These are phyloP conservation scores for Pogostemon cablin DNA, from an alignment of 257 asterid species.

Conservation along the genomic window DNA sequence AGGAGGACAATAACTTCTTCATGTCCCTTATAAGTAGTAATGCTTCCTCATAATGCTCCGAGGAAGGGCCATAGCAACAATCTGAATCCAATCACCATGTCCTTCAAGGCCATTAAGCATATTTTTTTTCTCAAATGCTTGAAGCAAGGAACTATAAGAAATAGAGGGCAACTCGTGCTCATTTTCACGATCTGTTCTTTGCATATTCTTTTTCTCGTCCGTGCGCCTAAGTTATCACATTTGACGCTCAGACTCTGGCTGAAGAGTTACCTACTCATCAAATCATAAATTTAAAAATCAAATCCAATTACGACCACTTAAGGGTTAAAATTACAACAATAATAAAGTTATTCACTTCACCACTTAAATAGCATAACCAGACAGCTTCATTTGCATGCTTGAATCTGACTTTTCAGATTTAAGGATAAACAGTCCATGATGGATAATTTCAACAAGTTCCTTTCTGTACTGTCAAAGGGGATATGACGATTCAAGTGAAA, in stretches of 20 bases:
- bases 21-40: slow-evolving; percentile 56
- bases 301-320: slow-evolving; percentile 29
- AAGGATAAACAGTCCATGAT: slow-evolving; percentile 63
- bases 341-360: slow-evolving; percentile 12
- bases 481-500: slow-evolving; percentile 22
- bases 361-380: slow-evolving; percentile 96
- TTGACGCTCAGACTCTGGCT: slow-evolving; percentile 79
- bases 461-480: slow-evolving; percentile 70
- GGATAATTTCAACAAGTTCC: slow-evolving; percentile 77
- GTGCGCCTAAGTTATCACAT: slow-evolving; percentile 88
- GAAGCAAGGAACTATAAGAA: slow-evolving; percentile 76
- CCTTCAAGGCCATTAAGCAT: slow-evolving; percentile 79
- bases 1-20: slow-evolving; percentile 92
- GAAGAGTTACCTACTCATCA: slow-evolving; percentile 73
- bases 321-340: slow-evolving; percentile 2
- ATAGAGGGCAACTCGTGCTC: slow-evolving; percentile 63
- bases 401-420: slow-evolving; percentile 76
- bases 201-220: slow-evolving; percentile 87
- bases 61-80: slow-evolving; percentile 75
- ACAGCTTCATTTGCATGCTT: slow-evolving; percentile 58
- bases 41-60: slow-evolving; percentile 80
- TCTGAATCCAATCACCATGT: slow-evolving; percentile 65
- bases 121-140: slow-evolving; percentile 84
- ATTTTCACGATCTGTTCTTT: slow-evolving; percentile 66
- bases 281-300: slow-evolving; percentile 26